phyloP scores from a whole-genome alignment of 2,329 filamentous ascomycete species.

The Penicillium capsulatum region DNA sequence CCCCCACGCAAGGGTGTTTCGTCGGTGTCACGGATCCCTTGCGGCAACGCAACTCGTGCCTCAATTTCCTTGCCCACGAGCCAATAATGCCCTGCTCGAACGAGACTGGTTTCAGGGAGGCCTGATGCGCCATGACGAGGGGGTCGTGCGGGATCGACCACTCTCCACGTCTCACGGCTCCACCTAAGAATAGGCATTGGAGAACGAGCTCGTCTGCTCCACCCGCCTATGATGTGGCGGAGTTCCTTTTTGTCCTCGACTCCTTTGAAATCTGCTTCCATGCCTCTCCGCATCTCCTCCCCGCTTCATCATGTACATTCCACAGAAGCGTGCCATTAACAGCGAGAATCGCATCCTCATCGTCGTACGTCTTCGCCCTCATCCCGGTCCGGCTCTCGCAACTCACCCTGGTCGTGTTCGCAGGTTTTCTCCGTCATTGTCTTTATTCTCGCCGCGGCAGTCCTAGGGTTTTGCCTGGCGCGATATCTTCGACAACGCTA shows the following conservation, averaged over 20 bases:
- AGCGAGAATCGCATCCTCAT: conserved; percentile 28
- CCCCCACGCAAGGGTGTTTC: no score
- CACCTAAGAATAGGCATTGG: no score
- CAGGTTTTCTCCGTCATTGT: conserved; percentile 22
- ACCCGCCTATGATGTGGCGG: background rate
- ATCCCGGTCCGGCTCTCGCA: background rate
- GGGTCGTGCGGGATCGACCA: no score
- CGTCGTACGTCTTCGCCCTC: conserved; percentile 24
- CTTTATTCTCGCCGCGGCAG: conserved; percentile 28
- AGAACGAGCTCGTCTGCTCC: conserved; percentile 2
- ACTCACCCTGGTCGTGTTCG: background rate
- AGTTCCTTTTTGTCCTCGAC: conserved; percentile 1
- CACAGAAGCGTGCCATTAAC: conserved; percentile 16
- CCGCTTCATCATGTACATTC: conserved; percentile 21
- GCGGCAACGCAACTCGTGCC: no score
- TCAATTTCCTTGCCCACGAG: no score
- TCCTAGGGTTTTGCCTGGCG: conserved; percentile 26
- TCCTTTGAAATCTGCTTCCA: conserved; percentile 12
- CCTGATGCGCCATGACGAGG: no score
- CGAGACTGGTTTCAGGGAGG: no score
- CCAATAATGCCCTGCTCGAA: no score
- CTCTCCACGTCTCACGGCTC: no score
- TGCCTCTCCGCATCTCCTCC: conserved; percentile 16
- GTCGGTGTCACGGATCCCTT: no score
- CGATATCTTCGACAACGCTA: conserved; percentile 44